Evolutionary conservation across 345 rosid species (phyloP), one percentile per base, ranked within the genome.

Genomic region (Hypericum perforatum): DNA sequence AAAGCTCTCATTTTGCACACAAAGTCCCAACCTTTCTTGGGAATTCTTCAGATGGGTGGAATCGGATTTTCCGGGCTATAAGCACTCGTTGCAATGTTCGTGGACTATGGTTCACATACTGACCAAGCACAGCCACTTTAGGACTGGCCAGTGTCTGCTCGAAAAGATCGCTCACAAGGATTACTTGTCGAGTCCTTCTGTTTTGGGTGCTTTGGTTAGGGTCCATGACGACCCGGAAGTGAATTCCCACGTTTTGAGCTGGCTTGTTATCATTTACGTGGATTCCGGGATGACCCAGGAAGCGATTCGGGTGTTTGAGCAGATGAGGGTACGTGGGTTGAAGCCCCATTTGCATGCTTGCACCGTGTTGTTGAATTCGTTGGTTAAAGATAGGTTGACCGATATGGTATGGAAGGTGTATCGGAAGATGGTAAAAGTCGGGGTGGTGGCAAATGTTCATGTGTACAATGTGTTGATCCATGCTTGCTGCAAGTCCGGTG

Each of bases 331-430:
- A 10, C 67, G 54, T 42, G 80, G 78, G 36, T 70, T 87, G 37
- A 67, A 58, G 41, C 96, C 96, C 12, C 95, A 91, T 72, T 66
- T 81, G 72, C 96, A 76, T 63, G 96, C 95, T 60, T 91, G 95
- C 72, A 82, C 89, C n/a, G 98, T 85, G 69, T 46, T 91, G 29
- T 66, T 91, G 54, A 86, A 75, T 63, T 68, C 67, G 16, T 62
- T 87, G 66, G 92, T 63, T 16, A 91, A 87, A 62, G 76, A 81
- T 43, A 79, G 85, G 56, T 62, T 82, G 64, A 81, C 78, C 16
- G 81, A 91, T 76, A 64, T 57, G 22, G 85, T 81, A 16, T 91
- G 96, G 96, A 91, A 82, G 63, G 15, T 72, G 40, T 82, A 82
- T 64, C 87, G 87, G 84, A 87, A 79, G 68, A 87, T 91, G 80